These are phyloP conservation scores for Mucor sp. DNA, from an alignment of 371 early-diverging fungal genomes.

Conservation along the genomic window DNA sequence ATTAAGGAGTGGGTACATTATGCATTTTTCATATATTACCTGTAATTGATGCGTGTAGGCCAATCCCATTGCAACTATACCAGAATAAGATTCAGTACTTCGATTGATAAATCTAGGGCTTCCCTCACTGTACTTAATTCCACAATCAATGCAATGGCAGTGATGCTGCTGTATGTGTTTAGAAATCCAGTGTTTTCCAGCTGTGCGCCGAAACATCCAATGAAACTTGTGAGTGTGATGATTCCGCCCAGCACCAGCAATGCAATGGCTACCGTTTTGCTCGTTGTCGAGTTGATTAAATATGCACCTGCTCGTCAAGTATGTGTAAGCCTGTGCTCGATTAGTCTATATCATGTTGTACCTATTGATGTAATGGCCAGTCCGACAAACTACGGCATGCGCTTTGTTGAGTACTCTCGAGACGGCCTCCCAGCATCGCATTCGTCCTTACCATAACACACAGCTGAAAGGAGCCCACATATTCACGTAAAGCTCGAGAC, in stretches of 20 bases:
- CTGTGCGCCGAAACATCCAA: constrained; percentile 41
- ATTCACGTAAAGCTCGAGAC: constrained; percentile 32
- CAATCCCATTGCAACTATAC: constrained; percentile 11
- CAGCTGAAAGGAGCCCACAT: constrained; percentile 30
- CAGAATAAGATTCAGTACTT: not conserved
- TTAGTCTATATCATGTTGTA: constrained; percentile 10
- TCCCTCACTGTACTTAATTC: constrained; percentile 25
- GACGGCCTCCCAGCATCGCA: not conserved
- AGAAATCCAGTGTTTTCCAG: constrained; percentile 37
- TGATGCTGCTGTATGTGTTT: constrained; percentile 34
- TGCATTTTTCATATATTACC: constrained; percentile 11
- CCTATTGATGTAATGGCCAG: constrained; percentile 27
- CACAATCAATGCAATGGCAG: constrained; percentile 30
- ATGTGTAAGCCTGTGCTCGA: not conserved
- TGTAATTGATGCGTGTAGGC: constrained; percentile 15
- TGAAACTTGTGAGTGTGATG: constrained; percentile 29
- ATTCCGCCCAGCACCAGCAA: constrained; percentile 28
- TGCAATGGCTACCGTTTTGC: constrained; percentile 23
- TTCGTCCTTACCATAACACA: constrained; percentile 26
- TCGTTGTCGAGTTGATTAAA: constrained; percentile 32
- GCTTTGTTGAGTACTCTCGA: not conserved
- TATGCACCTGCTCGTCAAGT: constrained; percentile 31
- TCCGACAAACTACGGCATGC: constrained; percentile 20
- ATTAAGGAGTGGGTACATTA: not conserved
- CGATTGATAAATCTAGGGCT: not conserved